phyloP scores from a whole-genome alignment of 306 rosid species.

The Vigna hirtella region DNA sequence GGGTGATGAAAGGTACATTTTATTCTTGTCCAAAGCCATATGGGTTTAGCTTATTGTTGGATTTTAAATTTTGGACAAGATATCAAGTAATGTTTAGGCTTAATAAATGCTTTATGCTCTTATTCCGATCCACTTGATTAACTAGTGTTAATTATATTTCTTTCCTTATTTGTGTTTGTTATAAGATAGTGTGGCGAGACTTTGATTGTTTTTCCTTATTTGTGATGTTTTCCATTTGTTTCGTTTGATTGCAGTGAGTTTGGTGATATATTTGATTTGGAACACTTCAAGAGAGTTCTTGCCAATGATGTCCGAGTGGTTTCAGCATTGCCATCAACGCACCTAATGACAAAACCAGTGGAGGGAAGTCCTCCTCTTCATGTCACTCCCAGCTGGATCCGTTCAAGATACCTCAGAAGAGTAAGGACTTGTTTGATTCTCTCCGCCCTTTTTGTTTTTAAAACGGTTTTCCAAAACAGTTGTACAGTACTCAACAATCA shows the following conservation, averaged over 20 bases:
- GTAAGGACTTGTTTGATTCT: constrained; percentile 25
- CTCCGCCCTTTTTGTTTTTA: background rate
- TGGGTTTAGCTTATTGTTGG: background rate
- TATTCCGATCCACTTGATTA: background rate
- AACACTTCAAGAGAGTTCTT: constrained; percentile 86
- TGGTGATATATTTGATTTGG: constrained; percentile 92
- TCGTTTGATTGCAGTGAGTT: constrained; percentile 79
- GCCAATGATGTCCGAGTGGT: constrained; percentile 81
- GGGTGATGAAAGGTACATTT: constrained; percentile 93
- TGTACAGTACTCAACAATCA: background rate
- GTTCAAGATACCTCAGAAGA: constrained; percentile 74
- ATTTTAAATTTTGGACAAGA: background rate
- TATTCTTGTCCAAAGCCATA: background rate
- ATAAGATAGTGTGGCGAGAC: background rate
- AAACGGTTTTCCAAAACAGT: background rate
- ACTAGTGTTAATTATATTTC: background rate
- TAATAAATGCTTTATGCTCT: background rate
- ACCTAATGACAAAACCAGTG: constrained; percentile 77
- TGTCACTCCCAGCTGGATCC: constrained; percentile 85
- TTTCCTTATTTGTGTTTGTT: background rate
- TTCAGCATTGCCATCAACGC: constrained; percentile 91
- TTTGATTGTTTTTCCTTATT: constrained; percentile 23
- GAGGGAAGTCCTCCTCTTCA: constrained; percentile 88
- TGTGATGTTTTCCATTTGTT: constrained; percentile 21
- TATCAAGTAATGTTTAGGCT: background rate